Percentiles rank a stretch among this genome's conserved stretches.
Conservation (phyloP, 495 filamentous ascomycete genomes). For the Extremus antarcticus region DNA sequence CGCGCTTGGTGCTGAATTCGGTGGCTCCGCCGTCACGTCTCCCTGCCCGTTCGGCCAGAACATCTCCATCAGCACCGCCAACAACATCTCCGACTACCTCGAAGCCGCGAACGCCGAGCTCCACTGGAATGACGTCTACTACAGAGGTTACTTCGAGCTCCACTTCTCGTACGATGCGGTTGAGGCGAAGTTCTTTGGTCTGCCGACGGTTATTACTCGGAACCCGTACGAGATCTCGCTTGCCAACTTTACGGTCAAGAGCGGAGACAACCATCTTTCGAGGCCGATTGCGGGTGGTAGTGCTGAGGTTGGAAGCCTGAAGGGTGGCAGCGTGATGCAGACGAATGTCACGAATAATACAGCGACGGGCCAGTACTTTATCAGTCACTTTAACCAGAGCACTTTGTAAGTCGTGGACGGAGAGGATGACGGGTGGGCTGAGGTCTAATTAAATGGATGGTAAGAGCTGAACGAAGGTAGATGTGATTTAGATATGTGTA, state of each 20-base stretch:
- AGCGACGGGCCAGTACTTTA: slow-evolving; percentile 21
- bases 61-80: slow-evolving; percentile 35
- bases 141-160: slow-evolving; percentile 42
- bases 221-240: slow-evolving; percentile 42
- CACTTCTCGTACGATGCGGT: slow-evolving; percentile 24
- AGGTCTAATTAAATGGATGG: too few relatives aligned
- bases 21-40: slow-evolving; percentile 49
- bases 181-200: slow-evolving; percentile 44
- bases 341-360: slow-evolving; percentile 42
- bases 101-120: slow-evolving; percentile 45
- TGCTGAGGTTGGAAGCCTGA: slow-evolving; percentile 39
- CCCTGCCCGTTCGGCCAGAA: slow-evolving; percentile 40
- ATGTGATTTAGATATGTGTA: too few relatives aligned
- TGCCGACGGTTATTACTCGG: slow-evolving; percentile 26
- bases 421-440: too few relatives aligned
- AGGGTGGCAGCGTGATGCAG: slow-evolving; percentile 35
- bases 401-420: too few relatives aligned
- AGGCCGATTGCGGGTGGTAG: slow-evolving; percentile 35
- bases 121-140: slow-evolving; percentile 60
- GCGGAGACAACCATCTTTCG: slow-evolving; percentile 42
- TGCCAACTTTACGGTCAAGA: slow-evolving; percentile 49
- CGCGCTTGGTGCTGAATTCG: slow-evolving; percentile 55
- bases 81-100: slow-evolving; percentile 32
- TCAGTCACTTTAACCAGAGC: slow-evolving; percentile 1
- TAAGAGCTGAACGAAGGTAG: too few relatives aligned